These are phyloP conservation scores for Aspergillus jensenii DNA, from an alignment of 2,329 filamentous ascomycete genomes.

Conservation along the genomic window DNA sequence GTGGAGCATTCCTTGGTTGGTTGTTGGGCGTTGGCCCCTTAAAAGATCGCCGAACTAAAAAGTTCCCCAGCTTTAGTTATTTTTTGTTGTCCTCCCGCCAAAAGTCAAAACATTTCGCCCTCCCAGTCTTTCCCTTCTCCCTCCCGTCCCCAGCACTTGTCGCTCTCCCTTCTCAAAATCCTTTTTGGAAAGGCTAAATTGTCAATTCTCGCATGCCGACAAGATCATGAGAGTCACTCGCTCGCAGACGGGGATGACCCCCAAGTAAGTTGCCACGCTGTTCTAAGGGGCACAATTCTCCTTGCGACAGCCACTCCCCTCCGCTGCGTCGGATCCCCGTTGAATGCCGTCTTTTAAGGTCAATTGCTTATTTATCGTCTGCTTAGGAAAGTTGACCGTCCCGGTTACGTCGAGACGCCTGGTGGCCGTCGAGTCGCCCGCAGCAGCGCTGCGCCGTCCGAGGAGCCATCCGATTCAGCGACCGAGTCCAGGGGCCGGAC, in stretches of 20 bases:
- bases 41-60: slow-evolving; percentile 9
- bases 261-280: slow-evolving; percentile 42
- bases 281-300: neutral
- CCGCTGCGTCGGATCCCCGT: neutral
- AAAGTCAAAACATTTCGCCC: slow-evolving; percentile 12
- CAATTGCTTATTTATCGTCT: neutral
- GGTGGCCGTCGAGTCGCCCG: slow-evolving; percentile 43
- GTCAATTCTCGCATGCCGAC: slow-evolving; percentile 17
- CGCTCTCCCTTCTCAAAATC: neutral
- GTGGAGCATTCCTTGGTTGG: neutral
- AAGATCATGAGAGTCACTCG: slow-evolving; percentile 48
- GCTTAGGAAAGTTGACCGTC: slow-evolving; percentile 51
- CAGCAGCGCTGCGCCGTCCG: slow-evolving; percentile 39
- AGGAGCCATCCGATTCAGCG: slow-evolving; percentile 29
- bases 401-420: slow-evolving; percentile 55
- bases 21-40: slow-evolving; percentile 3
- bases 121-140: neutral
- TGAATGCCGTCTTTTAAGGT: too few species aligned
- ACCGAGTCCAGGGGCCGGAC: slow-evolving; percentile 19
- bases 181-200: neutral
- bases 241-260: slow-evolving; percentile 53
- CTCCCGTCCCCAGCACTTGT: neutral
- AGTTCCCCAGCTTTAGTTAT: slow-evolving; percentile 4
- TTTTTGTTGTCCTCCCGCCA: slow-evolving; percentile 9
- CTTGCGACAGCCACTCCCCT: slow-evolving; percentile 2